Base-by-base conservation (phyloP, 208 protist species). In the Herpetomonas muscarum region DNA sequence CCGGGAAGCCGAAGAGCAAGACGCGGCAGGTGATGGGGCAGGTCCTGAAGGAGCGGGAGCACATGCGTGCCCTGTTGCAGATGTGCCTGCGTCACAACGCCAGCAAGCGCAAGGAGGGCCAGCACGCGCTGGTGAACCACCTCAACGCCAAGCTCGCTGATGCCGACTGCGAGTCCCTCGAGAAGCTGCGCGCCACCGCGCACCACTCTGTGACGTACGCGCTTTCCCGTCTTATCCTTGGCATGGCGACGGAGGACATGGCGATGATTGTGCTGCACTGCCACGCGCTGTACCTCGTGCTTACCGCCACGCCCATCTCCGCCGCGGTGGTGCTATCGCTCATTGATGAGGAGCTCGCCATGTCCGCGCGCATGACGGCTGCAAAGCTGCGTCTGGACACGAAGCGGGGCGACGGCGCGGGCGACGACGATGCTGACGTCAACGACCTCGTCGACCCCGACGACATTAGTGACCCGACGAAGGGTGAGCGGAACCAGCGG, bases 71-170 rank as follows among this genome's bases (percentile, higher is more conserved):
- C 9, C 64, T 94, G 52, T 64, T 94, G 29, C 74, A 84, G 57
- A 94, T 94, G 88, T 92, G 84, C 50, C 50, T 91, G 13, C 80
- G 88, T 22, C 85, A 92, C 74, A 92, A 94, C 69, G 66, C 59
- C 9, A 53, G 66, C 25, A 68, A 74, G 60, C 81, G 88, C 22
- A 79, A 80, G 61, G 80, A 90, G 48, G 88, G 88, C 10, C 84
- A 87, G 48, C 81, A 89, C 55, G 77, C 88, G 7, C 79, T 94
- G n/a, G 59, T 92, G 19, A 92, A 92, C 64, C 81, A 92, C 64
- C 53, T 94, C 42, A 86, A 81, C 25, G 57, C 64, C 7, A 74
- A 81, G 55, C 48, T 94, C 32, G 73, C 80, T 21, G 85, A 76
- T 54, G 77, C 84, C n/a, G 79, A 85, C 59, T 72, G 74, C 28